Base-by-base conservation (phyloP, 2,329 filamentous ascomycete genomes). In the Ceratocystis alfenasii region DNA sequence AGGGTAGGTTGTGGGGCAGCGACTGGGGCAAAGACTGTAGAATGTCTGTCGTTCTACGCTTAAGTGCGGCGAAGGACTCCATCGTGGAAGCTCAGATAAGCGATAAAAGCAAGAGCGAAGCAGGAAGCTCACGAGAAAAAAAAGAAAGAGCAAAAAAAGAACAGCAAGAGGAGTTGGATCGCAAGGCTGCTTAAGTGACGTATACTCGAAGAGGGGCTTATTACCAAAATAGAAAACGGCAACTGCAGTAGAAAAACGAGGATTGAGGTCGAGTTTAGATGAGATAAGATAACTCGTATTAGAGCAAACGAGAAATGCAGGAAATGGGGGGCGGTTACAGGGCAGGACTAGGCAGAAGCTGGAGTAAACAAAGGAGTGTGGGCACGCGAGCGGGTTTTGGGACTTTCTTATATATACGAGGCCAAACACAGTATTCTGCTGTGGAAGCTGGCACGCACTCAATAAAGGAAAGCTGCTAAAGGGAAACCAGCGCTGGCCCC, bases 31-130 rank as follows among this genome's bases (percentile, higher is more conserved):
- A 73, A 65, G 78, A 80, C 68, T 78, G 75, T 63, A 83, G 69
- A 64, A 83, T 74, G 72, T 82, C 80, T 69, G 79, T 80, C 36
- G 81, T 80, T 69, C 81, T 81, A 72, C 81, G 81, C 74, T 79
- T 80, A 68, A 84, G 76, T 69, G 78, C 73, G 55, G 75, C 74
- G 71, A 84, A 81, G 62, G 79, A 78, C 69, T 83, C 81, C 81
- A 82, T 82, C 62, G 5, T 64, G 57, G 15, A 6, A 22, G 36
- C 5, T 25, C 22, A 53, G 48, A 30, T 1, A 5, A 15, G 36
- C 28, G 44, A 30, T 15, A 5, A 46, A 25, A 28, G 4, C 5
- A 17, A 22, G 25, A 53, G 6, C 1, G 33, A 5, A 46, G 33
- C 7, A 30, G 7, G 1, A 60, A 30, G 30, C 25, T 44, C 7